phyloP scores from a whole-genome alignment of 441 rosid species.

The Hura crepitans region DNA sequence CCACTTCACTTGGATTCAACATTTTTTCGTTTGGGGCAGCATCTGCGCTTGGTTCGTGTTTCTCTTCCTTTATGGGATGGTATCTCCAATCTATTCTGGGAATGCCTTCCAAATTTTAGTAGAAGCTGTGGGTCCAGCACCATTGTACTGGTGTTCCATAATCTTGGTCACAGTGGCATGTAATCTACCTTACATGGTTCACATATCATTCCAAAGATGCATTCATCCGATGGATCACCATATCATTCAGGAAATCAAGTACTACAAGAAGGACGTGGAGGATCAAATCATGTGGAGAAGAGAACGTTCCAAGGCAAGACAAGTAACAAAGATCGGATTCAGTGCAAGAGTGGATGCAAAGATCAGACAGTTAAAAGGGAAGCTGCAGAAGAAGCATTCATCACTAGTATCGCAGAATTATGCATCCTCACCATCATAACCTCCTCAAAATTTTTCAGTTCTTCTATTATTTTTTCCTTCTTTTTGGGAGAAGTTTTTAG shows the following conservation, averaged over 20 bases:
- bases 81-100: slow-evolving; percentile 66
- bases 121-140: slow-evolving; percentile 90
- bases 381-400: slow-evolving; percentile 65
- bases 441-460: slow-evolving; percentile 10
- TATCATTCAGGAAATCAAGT: slow-evolving; percentile 94
- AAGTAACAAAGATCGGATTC: slow-evolving; percentile 94
- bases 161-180: slow-evolving; percentile 68
- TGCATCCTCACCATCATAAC: slow-evolving; percentile 40
- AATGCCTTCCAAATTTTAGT: slow-evolving; percentile 61
- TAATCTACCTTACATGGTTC: slow-evolving; percentile 65
- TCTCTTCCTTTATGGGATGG: slow-evolving; percentile 77
- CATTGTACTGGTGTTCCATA: slow-evolving; percentile 70
- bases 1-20: slow-evolving; percentile 99
- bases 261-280: slow-evolving; percentile 70
- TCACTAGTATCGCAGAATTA: slow-evolving; percentile 26
- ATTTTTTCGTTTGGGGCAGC: slow-evolving; percentile 90
- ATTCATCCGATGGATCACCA: slow-evolving; percentile 95
- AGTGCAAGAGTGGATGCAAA: slow-evolving; percentile 91
- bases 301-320: slow-evolving; percentile 84
- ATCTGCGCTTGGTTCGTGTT: slow-evolving; percentile 73
- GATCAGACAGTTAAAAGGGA: slow-evolving; percentile 71
- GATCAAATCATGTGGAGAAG: slow-evolving; percentile 85
- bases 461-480: not conserved
- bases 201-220: slow-evolving; percentile 76
- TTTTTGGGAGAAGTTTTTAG: slow-evolving; percentile 10